These are phyloP conservation scores for Trypanosoma congolense DNA, from an alignment of 208 protist species.

Conservation along the genomic window DNA sequence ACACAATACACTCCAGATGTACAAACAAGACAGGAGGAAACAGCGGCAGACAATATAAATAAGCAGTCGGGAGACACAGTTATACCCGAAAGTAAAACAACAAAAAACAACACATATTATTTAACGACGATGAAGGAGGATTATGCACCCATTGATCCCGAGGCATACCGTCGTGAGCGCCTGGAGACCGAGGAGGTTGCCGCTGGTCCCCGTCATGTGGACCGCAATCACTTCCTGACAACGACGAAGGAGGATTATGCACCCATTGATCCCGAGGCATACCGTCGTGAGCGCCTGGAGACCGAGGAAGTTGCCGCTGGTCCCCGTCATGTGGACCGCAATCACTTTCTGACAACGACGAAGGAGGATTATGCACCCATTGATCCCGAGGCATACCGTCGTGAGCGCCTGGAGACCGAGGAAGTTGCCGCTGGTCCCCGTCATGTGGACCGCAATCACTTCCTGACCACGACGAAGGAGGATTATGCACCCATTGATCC, in stretches of 20 bases:
- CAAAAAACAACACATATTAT: conserved; percentile 26
- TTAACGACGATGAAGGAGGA: conserved; percentile 40
- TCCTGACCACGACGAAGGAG: conserved; percentile 6
- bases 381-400: conserved; percentile 35
- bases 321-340: conserved; percentile 25
- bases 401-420: background rate
- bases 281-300: conserved; percentile 18
- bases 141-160: conserved; percentile 34
- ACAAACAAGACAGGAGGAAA: conserved; percentile 3
- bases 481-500: conserved; percentile 5
- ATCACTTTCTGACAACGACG: conserved; percentile 57
- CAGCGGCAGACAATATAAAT: no score
- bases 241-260: conserved; percentile 40
- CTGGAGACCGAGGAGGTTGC: conserved; percentile 5
- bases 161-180: conserved; percentile 33
- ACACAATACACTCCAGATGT: background rate
- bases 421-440: conserved; percentile 2
- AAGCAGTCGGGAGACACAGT: no score
- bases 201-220: conserved; percentile 12
- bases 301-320: conserved; percentile 7
- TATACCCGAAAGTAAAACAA: background rate
- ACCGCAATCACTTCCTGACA: conserved; percentile 60
- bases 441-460: conserved; percentile 5
- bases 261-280: conserved; percentile 33
- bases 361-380: conserved; percentile 28